phyloP scores from a whole-genome alignment of 345 rosid genomes.

The Aurinia saxatilis region DNA sequence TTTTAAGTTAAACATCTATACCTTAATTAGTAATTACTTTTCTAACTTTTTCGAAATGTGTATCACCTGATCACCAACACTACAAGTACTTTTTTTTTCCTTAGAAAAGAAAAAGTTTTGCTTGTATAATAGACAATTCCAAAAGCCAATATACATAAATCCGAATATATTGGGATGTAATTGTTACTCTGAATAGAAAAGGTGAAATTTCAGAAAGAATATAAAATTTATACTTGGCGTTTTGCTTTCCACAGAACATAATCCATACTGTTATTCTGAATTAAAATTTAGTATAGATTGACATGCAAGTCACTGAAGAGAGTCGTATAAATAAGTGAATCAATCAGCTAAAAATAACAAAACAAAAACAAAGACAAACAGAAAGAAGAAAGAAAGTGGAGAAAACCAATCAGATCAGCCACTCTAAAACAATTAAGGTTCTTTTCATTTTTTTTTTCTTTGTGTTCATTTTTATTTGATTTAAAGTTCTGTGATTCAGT shows the following conservation, averaged over 20 bases:
- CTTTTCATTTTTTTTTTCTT: neutral
- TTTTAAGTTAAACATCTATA: conserved; percentile 6
- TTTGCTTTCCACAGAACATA: neutral
- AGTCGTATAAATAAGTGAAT: conserved; percentile 17
- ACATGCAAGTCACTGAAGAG: neutral
- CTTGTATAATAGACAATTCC: conserved; percentile 12
- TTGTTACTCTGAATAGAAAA: neutral
- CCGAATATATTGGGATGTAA: neutral
- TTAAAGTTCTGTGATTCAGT: neutral
- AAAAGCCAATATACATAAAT: too few species aligned
- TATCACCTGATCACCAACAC: neutral
- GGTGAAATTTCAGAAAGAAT: neutral
- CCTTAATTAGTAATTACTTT: neutral
- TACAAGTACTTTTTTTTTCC: too few species aligned
- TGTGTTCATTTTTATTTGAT: neutral
- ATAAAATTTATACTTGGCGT: conserved; percentile 13
- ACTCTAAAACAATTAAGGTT: neutral
- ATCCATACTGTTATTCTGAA: neutral
- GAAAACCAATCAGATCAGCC: neutral
- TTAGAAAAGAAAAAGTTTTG: neutral
- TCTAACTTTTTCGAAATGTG: neutral
- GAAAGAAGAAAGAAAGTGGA: neutral
- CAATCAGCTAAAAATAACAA: neutral
- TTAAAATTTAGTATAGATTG: neutral
- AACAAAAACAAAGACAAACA: neutral